Evolutionary conservation across 306 rosid species (phyloP).

Genomic region (Lithocarpus polystachyus): DNA sequence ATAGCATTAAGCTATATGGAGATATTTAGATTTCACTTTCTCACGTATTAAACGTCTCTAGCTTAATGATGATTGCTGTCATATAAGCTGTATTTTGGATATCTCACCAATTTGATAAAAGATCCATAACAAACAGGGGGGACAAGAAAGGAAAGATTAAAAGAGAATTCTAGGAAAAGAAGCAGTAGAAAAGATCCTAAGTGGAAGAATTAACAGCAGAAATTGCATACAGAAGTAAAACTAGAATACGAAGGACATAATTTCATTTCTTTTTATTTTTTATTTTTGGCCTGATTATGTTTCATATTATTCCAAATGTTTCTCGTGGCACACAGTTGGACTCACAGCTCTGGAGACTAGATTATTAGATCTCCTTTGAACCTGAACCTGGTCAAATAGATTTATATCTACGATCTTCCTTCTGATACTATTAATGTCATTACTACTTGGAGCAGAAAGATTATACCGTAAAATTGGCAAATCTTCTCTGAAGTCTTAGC

Average conservation of each 20-base stretch:
- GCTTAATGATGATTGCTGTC: slow-evolving; percentile 10
- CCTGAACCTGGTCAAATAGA: background rate
- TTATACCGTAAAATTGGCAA: slow-evolving; percentile 80
- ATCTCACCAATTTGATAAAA: background rate
- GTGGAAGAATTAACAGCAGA: slow-evolving; percentile 1
- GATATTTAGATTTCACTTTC: background rate
- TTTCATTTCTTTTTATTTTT: background rate
- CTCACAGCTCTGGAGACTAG: background rate
- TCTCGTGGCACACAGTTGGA: background rate
- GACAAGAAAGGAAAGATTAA: background rate
- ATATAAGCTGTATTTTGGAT: background rate
- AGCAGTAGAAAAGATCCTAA: background rate
- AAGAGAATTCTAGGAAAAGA: background rate
- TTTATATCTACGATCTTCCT: slow-evolving; percentile 13
- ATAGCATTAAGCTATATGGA: background rate
- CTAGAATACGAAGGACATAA: slow-evolving; percentile 1
- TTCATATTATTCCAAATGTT: background rate
- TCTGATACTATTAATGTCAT: slow-evolving; percentile 3
- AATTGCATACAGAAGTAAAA: background rate
- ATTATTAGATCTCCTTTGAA: background rate
- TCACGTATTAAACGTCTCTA: background rate
- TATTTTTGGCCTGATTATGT: background rate
- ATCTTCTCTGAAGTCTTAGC: slow-evolving; percentile 77
- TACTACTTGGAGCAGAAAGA: slow-evolving; percentile 14
- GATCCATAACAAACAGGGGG: background rate